Evolutionary conservation across 129 eudicot genomes (phyloP).

Genomic region (Flaveria ramosissima): DNA sequence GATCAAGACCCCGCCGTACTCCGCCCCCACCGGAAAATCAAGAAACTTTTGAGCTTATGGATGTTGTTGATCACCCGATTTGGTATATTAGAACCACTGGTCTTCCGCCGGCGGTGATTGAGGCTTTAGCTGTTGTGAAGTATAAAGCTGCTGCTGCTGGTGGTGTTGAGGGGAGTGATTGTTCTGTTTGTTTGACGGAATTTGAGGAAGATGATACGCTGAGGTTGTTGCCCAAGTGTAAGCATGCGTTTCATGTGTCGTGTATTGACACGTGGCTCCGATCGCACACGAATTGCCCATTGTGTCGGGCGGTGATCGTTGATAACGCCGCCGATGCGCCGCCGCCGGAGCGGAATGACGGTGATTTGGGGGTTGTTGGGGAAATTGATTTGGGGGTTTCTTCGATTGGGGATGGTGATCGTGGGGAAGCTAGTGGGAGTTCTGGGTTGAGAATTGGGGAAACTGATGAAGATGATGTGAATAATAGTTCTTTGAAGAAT

Average conservation of each 20-base stretch:
- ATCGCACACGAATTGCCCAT: conserved; percentile 65
- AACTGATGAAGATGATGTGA: conserved; percentile 25
- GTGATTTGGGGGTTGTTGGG: conserved; percentile 8
- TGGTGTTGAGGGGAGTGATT: conserved; percentile 50
- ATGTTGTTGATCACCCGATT: conserved; percentile 41
- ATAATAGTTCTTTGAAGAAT: no score
- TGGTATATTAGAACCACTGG: conserved; percentile 64
- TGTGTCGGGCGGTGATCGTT: conserved; percentile 54
- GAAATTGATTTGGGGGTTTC: conserved; percentile 28
- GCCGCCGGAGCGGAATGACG: conserved; percentile 1
- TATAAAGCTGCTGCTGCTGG: conserved; percentile 36
- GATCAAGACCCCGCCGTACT: conserved; percentile 5
- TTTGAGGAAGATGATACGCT: conserved; percentile 57
- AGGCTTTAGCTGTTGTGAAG: conserved; percentile 38
- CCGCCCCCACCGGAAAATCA: background rate
- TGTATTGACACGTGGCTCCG: conserved; percentile 74
- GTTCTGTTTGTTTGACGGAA: conserved; percentile 64
- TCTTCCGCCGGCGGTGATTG: conserved; percentile 53
- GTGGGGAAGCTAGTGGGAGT: conserved; percentile 27
- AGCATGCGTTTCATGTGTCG: conserved; percentile 65
- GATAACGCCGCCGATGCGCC: background rate
- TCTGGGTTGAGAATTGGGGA: conserved; percentile 39
- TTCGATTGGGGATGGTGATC: background rate
- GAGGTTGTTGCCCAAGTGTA: conserved; percentile 57
- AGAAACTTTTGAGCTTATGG: conserved; percentile 27